These are phyloP conservation scores for Plectranthus barbatus DNA, from an alignment of 257 asterid genomes.

Conservation along the genomic window DNA sequence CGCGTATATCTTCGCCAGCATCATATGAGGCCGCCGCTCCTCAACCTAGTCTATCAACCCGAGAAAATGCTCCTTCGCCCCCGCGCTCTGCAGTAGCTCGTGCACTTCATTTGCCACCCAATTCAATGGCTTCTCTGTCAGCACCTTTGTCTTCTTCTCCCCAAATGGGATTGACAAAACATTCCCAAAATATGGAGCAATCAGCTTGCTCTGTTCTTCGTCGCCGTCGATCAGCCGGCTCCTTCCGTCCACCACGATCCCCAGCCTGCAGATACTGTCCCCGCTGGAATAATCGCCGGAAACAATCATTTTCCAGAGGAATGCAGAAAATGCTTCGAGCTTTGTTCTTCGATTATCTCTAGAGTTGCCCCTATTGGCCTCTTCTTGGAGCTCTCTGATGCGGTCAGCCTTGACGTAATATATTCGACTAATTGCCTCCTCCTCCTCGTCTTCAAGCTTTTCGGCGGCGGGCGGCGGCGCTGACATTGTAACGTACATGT, in stretches of 20 bases:
- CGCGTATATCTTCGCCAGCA: conserved; percentile 35
- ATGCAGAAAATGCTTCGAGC: conserved; percentile 56
- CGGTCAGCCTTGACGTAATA: conserved; percentile 38
- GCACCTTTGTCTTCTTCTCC: conserved; percentile 27
- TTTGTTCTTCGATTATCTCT: conserved; percentile 23
- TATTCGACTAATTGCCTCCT: conserved; percentile 42
- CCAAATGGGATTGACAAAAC: conserved; percentile 62
- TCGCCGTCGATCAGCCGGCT: conserved; percentile 26
- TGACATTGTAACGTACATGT: conserved; percentile 29
- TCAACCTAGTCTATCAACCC: conserved; percentile 71
- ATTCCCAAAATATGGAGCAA: conserved; percentile 43
- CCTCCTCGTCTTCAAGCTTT: neutral
- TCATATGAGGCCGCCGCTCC: conserved; percentile 50
- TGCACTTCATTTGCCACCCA: conserved; percentile 44
- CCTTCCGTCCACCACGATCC: conserved; percentile 72
- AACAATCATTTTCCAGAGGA: conserved; percentile 53
- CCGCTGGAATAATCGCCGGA: neutral
- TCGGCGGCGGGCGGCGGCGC: conserved; percentile 14
- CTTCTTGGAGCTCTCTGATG: conserved; percentile 30
- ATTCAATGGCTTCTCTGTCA: conserved; percentile 30
- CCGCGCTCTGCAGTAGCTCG: conserved; percentile 22
- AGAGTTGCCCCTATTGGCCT: conserved; percentile 26
- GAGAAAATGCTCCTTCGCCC: conserved; percentile 53
- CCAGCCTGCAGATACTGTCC: conserved; percentile 28
- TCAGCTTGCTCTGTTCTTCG: neutral